A percentile compares a stretch with the other conserved stretches of the same genome.
Evolutionary conservation across 2,329 filamentous ascomycete species (phyloP).

Genomic region (Hirsutella thompsonii): DNA sequence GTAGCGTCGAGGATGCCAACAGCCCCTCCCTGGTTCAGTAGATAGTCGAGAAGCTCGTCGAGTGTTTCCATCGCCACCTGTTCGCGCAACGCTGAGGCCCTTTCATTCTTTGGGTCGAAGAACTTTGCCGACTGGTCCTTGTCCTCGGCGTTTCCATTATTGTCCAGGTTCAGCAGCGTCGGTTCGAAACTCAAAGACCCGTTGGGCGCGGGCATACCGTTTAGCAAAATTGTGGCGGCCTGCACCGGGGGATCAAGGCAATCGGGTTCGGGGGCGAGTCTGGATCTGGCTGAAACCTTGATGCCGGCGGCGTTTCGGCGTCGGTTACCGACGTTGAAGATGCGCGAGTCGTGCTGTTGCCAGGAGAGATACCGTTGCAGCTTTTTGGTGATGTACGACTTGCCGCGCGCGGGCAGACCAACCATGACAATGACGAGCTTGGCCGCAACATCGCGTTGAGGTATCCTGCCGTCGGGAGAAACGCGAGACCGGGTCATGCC

Average conservation of each 20-base stretch:
- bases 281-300: conserved; percentile 21
- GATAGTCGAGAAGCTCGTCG: conserved; percentile 83
- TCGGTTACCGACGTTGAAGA: conserved; percentile 95
- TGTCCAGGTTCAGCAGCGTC: conserved; percentile 22
- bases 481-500: conserved; percentile 92
- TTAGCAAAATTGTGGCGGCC: conserved; percentile 44
- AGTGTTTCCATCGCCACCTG: conserved; percentile 86
- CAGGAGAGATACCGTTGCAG: conserved; percentile 89
- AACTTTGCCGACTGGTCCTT: conserved; percentile 81
- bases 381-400: conserved; percentile 99
- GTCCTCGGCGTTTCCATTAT: conserved; percentile 15
- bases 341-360: conserved; percentile 90
- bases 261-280: conserved; percentile 19
- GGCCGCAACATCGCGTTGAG: conserved; percentile 83
- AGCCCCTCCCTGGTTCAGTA: conserved; percentile 68
- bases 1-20: conserved; percentile 95
- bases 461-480: conserved; percentile 89
- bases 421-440: conserved; percentile 99
- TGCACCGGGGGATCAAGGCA: conserved; percentile 32
- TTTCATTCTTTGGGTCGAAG: conserved; percentile 81
- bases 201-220: conserved; percentile 30
- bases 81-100: conserved; percentile 72
- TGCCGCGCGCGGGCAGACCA: conserved; percentile 83
- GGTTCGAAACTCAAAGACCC: conserved; percentile 21
- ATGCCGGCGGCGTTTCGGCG: conserved; percentile 65